These are phyloP conservation scores for Fagus sylvatica DNA, from an alignment of 306 rosid species.

Conservation along the genomic window DNA sequence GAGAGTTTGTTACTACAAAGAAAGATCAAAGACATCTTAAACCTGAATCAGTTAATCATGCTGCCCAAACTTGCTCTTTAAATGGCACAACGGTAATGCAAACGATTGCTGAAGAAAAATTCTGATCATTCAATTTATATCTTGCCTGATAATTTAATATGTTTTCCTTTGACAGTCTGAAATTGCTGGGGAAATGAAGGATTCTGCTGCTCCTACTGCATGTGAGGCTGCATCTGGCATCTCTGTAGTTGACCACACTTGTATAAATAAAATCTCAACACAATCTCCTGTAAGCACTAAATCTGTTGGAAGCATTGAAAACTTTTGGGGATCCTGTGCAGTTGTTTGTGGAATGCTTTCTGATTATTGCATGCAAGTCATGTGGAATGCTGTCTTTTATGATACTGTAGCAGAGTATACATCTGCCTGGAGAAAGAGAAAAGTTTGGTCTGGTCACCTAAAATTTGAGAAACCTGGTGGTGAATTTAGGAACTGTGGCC, in stretches of 20 bases:
- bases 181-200: constrained; percentile 38
- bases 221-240: constrained; percentile 32
- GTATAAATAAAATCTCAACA: constrained; percentile 30
- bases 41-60: constrained; percentile 43
- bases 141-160: constrained; percentile 25
- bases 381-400: constrained; percentile 90
- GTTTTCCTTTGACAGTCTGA: constrained; percentile 52
- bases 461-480: constrained; percentile 29
- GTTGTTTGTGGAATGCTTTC: constrained; percentile 65
- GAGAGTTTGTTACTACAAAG: constrained; percentile 58
- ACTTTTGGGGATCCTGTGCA: constrained; percentile 66
- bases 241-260: constrained; percentile 29
- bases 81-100: constrained; percentile 50
- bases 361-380: constrained; percentile 72
- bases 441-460: constrained; percentile 59
- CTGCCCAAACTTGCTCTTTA: constrained; percentile 34
- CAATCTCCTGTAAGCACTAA: constrained; percentile 36
- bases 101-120: constrained; percentile 13
- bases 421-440: constrained; percentile 68
- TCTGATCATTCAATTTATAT: constrained; percentile 11
- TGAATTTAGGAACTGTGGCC: constrained; percentile 33
- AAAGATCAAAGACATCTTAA: constrained; percentile 49
- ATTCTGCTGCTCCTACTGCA: constrained; percentile 29
- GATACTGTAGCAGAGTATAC: constrained; percentile 60
- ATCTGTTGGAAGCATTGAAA: constrained; percentile 75